phyloP scores from a whole-genome alignment of 768 basidiomycete species.

The Xerocomus spinulosus region DNA sequence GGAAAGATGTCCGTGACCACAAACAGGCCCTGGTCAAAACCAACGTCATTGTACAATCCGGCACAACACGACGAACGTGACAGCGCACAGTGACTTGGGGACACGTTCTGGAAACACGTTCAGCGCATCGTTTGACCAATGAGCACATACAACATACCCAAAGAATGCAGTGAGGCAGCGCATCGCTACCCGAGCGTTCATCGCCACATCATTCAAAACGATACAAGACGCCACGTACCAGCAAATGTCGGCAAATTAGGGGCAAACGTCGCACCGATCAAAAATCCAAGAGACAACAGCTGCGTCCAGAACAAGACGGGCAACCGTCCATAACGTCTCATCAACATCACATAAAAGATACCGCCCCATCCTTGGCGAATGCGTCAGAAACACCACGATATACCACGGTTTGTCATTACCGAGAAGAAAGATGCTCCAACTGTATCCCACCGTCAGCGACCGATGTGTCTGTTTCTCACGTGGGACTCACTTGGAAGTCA shows the following conservation, averaged over 20 bases:
- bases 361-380: conserved; percentile 26
- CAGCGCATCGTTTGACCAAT: not conserved
- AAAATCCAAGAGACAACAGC: conserved; percentile 42
- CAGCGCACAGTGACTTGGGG: conserved; percentile 44
- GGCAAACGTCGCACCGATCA: conserved; percentile 49
- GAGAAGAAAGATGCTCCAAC: conserved; percentile 47
- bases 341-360: conserved; percentile 27
- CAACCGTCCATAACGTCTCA: conserved; percentile 28
- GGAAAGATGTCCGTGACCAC: conserved; percentile 49
- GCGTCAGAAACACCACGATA: conserved; percentile 6
- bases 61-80: not conserved
- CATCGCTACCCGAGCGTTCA: conserved; percentile 19
- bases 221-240: conserved; percentile 23
- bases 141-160: conserved; percentile 16
- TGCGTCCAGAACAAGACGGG: conserved; percentile 32
- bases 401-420: conserved; percentile 22
- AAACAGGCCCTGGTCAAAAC: conserved; percentile 35
- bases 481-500: conserved; percentile 39
- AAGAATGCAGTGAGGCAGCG: conserved; percentile 32
- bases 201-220: not conserved
- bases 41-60: not conserved
- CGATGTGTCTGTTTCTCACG: not conserved
- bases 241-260: conserved; percentile 45
- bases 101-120: conserved; percentile 35
- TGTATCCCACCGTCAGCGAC: conserved; percentile 8